These are phyloP conservation scores for Macaranga tanarius DNA, from an alignment of 441 rosid genomes.

Conservation along the genomic window DNA sequence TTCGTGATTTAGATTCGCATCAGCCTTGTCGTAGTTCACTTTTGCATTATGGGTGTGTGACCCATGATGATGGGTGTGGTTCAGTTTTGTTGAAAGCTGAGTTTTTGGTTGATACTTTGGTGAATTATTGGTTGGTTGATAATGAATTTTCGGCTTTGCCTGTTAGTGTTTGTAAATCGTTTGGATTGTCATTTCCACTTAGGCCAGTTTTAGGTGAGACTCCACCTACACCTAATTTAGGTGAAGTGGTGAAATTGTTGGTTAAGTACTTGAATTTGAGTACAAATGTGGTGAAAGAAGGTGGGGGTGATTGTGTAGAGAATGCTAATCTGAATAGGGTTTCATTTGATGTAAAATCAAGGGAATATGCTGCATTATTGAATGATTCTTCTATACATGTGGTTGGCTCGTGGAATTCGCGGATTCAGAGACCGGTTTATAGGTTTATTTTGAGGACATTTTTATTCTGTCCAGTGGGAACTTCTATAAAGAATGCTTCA, in stretches of 20 bases:
- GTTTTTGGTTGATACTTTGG: slow-evolving; percentile 63
- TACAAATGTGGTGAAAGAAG: slow-evolving; percentile 37
- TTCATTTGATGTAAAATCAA: slow-evolving; percentile 42
- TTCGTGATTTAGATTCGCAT: slow-evolving; percentile 50
- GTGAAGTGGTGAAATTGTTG: slow-evolving; percentile 74
- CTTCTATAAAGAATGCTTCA: slow-evolving; percentile 72
- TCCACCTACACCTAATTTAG: slow-evolving; percentile 69
- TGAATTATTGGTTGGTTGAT: slow-evolving; percentile 88
- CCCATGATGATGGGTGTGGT: slow-evolving; percentile 44
- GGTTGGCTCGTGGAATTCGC: slow-evolving; percentile 60
- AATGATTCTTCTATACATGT: slow-evolving; percentile 29
- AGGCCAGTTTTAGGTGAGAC: slow-evolving; percentile 55
- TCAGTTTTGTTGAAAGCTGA: slow-evolving; percentile 56
- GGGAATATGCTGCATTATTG: slow-evolving; percentile 29
- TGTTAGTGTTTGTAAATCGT: slow-evolving; percentile 49
- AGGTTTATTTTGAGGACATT: slow-evolving; percentile 75
- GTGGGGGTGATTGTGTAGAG: slow-evolving; percentile 31
- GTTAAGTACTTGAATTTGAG: slow-evolving; percentile 78
- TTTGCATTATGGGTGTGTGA: slow-evolving; percentile 53
- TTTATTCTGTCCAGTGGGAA: slow-evolving; percentile 68
- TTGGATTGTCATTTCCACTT: slow-evolving; percentile 58
- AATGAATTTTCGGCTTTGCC: slow-evolving; percentile 86
- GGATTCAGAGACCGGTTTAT: slow-evolving; percentile 74
- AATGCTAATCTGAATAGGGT: slow-evolving; percentile 49
- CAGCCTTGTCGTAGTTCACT: slow-evolving; percentile 77